A percentile compares a stretch with the other conserved stretches of the same genome.
Conservation (phyloP, 768 basidiomycete species). For the Pulveroboletus sp. region DNA sequence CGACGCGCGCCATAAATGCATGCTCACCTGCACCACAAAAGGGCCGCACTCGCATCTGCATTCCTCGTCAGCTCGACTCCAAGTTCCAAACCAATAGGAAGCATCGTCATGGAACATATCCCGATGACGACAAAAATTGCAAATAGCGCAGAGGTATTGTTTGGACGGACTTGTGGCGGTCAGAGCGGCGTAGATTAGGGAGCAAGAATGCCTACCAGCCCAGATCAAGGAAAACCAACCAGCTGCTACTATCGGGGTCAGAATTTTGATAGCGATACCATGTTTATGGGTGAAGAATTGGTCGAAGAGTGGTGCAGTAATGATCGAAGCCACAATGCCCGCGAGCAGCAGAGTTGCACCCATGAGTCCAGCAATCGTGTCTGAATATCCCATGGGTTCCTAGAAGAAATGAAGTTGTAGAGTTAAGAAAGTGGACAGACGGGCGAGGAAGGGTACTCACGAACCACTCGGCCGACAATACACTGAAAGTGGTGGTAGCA, state of each 20-base stretch:
- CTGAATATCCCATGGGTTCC: conserved; percentile 71
- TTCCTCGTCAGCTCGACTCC: conserved; percentile 77
- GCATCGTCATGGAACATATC: conserved; percentile 56
- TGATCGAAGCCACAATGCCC: conserved; percentile 63
- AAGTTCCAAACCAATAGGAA: conserved; percentile 75
- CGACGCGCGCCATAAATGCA: not conserved
- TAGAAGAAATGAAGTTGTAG: conserved; percentile 19
- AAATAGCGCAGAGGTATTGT: conserved; percentile 59
- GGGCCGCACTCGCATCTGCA: conserved; percentile 68
- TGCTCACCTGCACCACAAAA: conserved; percentile 71
- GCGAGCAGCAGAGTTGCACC: conserved; percentile 64
- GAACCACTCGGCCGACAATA: conserved; percentile 64
- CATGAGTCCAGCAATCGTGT: conserved; percentile 61
- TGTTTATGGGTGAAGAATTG: conserved; percentile 75
- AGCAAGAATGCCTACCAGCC: conserved; percentile 55
- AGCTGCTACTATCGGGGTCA: conserved; percentile 57
- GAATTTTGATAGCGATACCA: conserved; percentile 51
- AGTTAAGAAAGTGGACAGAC: not conserved
- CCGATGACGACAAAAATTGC: conserved; percentile 68
- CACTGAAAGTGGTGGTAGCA: conserved; percentile 59
- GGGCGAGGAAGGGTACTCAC: conserved; percentile 35
- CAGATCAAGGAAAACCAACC: conserved; percentile 76
- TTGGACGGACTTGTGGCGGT: conserved; percentile 47
- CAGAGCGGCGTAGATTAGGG: not conserved
- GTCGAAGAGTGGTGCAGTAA: conserved; percentile 74